Percentiles rank a stretch among this genome's conserved stretches.
phyloP scores from a whole-genome alignment of 768 basidiomycete genomes.

The Guyanaporus albipodus region DNA sequence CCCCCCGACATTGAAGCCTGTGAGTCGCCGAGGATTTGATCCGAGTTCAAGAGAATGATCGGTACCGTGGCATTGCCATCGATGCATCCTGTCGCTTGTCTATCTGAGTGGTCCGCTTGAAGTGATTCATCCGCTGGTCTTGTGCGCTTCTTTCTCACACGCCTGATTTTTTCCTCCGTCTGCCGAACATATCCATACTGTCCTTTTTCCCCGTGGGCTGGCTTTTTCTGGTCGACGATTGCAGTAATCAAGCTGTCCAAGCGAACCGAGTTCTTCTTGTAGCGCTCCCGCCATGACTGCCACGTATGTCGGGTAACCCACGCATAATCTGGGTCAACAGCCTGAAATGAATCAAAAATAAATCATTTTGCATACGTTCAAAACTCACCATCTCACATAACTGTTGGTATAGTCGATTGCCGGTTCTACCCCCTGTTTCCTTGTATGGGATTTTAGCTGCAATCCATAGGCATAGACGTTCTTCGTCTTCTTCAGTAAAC shows the following conservation, averaged over 20 bases:
- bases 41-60: constrained; percentile 26
- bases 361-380: not conserved
- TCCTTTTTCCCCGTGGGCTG: constrained; percentile 68
- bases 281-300: constrained; percentile 88
- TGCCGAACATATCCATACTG: constrained; percentile 81
- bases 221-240: constrained; percentile 69
- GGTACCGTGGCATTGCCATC: constrained; percentile 13
- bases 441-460: constrained; percentile 81
- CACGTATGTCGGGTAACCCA: constrained; percentile 85
- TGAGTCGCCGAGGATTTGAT: constrained; percentile 21
- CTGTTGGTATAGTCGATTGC: constrained; percentile 80
- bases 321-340: constrained; percentile 62
- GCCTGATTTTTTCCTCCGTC: constrained; percentile 64
- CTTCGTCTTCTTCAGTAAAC: constrained; percentile 75
- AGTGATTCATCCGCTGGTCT: constrained; percentile 29
- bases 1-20: constrained; percentile 25
- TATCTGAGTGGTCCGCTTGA: constrained; percentile 21
- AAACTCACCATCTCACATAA: constrained; percentile 61
- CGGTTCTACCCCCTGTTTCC: constrained; percentile 76
- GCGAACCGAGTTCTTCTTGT: constrained; percentile 75
- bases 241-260: constrained; percentile 60
- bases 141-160: constrained; percentile 45
- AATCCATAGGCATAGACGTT: constrained; percentile 72
- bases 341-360: constrained; percentile 35
- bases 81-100: constrained; percentile 10